Conservation (phyloP, 371 early-diverging fungal genomes). For the Apophysomyces trapeziformis region DNA sequence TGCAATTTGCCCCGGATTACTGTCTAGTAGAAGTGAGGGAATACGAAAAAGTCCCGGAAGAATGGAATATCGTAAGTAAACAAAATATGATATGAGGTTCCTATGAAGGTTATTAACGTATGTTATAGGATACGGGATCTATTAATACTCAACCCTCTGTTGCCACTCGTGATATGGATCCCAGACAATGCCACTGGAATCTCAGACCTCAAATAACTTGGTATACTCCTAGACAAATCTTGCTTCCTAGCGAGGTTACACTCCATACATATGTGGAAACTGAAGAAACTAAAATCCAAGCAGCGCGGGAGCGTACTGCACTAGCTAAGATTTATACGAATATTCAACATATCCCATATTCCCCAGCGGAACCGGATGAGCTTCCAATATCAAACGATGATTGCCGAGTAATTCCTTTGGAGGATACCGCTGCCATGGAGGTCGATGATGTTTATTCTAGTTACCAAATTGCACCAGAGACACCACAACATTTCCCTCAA, state of each 20-base stretch:
- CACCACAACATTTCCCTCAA: constrained; percentile 2
- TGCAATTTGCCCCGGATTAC: constrained; percentile 27
- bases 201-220: constrained; percentile 13
- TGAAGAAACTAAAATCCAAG: constrained; percentile 20
- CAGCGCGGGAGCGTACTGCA: constrained; percentile 23
- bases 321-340: constrained; percentile 33
- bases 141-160: not conserved
- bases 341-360: constrained; percentile 36
- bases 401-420: constrained; percentile 17
- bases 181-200: constrained; percentile 14
- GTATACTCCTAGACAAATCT: constrained; percentile 21
- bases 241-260: constrained; percentile 7
- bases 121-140: constrained; percentile 2
- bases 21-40: constrained; percentile 23
- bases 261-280: constrained; percentile 12
- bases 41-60: constrained; percentile 30
- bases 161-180: constrained; percentile 11
- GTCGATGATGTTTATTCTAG: not conserved
- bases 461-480: not conserved
- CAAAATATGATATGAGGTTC: not conserved
- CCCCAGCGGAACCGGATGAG: constrained; percentile 40
- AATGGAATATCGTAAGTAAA: constrained; percentile 31
- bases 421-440: constrained; percentile 11
- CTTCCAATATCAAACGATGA: constrained; percentile 14
- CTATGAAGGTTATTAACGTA: not conserved